Evolutionary conservation across 768 basidiomycete species (phyloP).

Genomic region (Lactifluus volemus): DNA sequence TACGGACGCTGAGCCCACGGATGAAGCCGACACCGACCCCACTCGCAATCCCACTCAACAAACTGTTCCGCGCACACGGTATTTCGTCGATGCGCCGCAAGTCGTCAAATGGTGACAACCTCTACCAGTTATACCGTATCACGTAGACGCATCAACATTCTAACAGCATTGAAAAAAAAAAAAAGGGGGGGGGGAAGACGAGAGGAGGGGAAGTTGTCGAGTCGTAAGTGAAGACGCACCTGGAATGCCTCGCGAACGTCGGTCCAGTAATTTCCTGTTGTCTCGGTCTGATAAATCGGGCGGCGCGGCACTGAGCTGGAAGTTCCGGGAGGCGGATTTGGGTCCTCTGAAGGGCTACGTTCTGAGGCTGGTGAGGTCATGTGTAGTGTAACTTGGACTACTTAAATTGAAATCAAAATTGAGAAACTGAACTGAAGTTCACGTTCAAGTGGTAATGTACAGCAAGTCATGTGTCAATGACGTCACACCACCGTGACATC

Average conservation of each 20-base stretch:
- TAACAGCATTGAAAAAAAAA: neutral
- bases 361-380: conserved; percentile 16
- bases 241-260: conserved; percentile 30
- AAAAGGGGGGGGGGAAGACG: neutral
- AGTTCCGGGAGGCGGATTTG: conserved; percentile 6
- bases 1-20: conserved; percentile 57
- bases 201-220: neutral
- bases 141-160: neutral
- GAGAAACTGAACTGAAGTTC: neutral
- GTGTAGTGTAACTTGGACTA: neutral
- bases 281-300: conserved; percentile 26
- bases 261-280: conserved; percentile 28
- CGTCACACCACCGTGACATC: too few relatives aligned
- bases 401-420: neutral
- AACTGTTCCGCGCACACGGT: conserved; percentile 68
- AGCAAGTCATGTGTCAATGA: too few relatives aligned
- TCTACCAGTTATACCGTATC: conserved; percentile 32
- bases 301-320: neutral
- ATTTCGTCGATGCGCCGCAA: conserved; percentile 55
- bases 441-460: too few relatives aligned
- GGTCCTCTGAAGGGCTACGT: conserved; percentile 10
- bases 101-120: conserved; percentile 42
- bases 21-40: conserved; percentile 71
- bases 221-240: conserved; percentile 19
- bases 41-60: conserved; percentile 72